Base-by-base conservation (phyloP, 768 basidiomycete genomes). In the Boletus vermiculosoides region DNA sequence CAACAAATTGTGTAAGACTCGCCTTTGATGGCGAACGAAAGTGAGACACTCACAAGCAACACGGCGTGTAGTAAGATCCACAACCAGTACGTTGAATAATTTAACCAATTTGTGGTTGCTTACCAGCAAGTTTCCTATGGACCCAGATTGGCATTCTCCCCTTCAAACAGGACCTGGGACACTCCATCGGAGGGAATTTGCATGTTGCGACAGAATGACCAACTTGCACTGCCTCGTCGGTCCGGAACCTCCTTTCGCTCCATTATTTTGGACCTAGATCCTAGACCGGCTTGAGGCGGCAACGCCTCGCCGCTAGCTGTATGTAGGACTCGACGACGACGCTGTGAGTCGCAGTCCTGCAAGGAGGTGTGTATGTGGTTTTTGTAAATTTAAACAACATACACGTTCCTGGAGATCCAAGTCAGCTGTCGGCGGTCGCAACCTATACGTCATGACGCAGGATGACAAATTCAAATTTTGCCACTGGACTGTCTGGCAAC, bases 181-280 rank as follows among this genome's bases (percentile, higher is more conserved):
- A 33, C 30, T 18, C 40, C 6, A 42, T 5, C 3, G n/a, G 28
- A 37, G 22, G 5, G 2, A 25, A 18, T 46, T 30, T 18, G n/a
- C n/a, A 25, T 42, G 9, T 9, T 11, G 28, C 22, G 20, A 39
- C 20, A 52, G 13, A 33, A 40, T 40, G 31, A 54, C 37, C 16
- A 52, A 52, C 45, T 1, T 30, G 22, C 52, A 41, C 39, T 54
- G 52, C 52, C 47, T 51, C 25, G 34, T n/a, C n/a, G n/a, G n/a
- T n/a, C 15, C 25, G 9, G 33, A 50, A 13, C 23, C 20, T n/a
- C 37, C 13, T 18, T 16, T 13, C 28, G 7, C 15, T 3, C 18
- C 23, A 11, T 12, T 31, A 8, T 20, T 46, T 13, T 18, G 10
- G 28, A 0, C n/a, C 11, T 13, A 13, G 28, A 28, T 30, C 16